Conservation (phyloP, 2,329 filamentous ascomycete species). For the Trichoderma sp. region DNA sequence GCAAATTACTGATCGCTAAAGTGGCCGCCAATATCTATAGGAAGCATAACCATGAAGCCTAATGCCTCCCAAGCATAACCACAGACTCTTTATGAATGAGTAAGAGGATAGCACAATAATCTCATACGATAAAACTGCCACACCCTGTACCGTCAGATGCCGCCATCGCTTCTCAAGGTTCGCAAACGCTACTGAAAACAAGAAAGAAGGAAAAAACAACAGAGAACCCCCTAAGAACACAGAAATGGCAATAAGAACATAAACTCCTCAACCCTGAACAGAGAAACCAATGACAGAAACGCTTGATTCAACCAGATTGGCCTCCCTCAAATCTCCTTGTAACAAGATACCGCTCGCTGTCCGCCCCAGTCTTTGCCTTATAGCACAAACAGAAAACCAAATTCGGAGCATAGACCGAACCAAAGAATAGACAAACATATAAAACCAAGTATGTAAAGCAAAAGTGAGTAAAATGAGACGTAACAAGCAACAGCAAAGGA, state of each 20-base stretch:
- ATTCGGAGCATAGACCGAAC: not conserved
- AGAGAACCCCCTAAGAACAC: not conserved
- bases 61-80: too few relatives aligned
- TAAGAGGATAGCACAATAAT: too few relatives aligned
- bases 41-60: too few relatives aligned
- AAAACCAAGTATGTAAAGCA: not conserved
- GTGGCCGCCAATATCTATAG: too few relatives aligned
- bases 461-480: not conserved
- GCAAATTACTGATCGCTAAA: too few relatives aligned
- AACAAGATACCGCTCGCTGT: conserved; percentile 2
- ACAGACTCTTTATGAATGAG: too few relatives aligned
- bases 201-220: not conserved
- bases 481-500: too few relatives aligned
- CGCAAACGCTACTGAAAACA: not conserved
- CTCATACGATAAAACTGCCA: too few relatives aligned
- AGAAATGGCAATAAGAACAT: not conserved
- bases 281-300: not conserved
- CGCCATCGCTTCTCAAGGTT: not conserved
- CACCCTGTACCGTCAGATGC: too few relatives aligned
- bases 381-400: not conserved
- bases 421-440: not conserved
- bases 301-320: not conserved
- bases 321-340: not conserved
- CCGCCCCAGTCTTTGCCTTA: not conserved
- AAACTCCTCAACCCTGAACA: conserved; percentile 1